Base-by-base conservation (phyloP, 805 yeast genomes). In the Clavispora santaluciae region DNA sequence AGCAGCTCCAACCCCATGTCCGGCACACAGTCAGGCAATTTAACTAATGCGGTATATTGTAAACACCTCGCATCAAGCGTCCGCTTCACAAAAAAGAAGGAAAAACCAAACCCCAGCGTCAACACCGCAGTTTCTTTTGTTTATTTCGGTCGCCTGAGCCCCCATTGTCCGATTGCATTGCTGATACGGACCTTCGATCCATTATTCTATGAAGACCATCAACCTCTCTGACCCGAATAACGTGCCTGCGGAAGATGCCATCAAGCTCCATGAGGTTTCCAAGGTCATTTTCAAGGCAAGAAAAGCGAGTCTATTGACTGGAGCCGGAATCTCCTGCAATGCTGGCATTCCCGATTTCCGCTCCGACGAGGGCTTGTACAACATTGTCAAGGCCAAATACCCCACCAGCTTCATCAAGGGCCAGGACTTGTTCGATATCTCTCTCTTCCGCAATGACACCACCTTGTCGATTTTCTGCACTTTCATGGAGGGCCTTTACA, bases 261-360 rank as follows among this genome's bases (percentile, higher is more conserved):
- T 69, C 22, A 56, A 57, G 33, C 52, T 70, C 30, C 63, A 60
- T 41, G 63, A 63, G 39, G 68, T 76, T 17, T 63, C 70, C 39
- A 68, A 66, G 50, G 38, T 53, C 28, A 64, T 79, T 1, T 61
- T 60, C 45, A 70, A 82, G 49, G 71, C 90, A 22, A 76, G 73
- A 40, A 79, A 74, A 52, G 66, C 81, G n/a, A 71, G 84, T 16
- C 72, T 86, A 4, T 68, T 90, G 40, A 89, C 96, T 0, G 98
- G 99, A 6, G 99, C 99, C 2, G 99, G 99, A 1, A 88, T 91
- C 43, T 87, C 96, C 12, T 88, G 96, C 59, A 87, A 86, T 57
- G 97, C 98, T 1, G 98, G 99, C 0, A 93, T 91, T 35, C 99
- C 99, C 3, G 98, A 91, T 59, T 90, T 90, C 59, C 73, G 98